Percentiles rank a stretch among this genome's conserved stretches.
Conservation (phyloP, 1,284 basidiomycete genomes). For the Lentinula novae-zelandiae region DNA sequence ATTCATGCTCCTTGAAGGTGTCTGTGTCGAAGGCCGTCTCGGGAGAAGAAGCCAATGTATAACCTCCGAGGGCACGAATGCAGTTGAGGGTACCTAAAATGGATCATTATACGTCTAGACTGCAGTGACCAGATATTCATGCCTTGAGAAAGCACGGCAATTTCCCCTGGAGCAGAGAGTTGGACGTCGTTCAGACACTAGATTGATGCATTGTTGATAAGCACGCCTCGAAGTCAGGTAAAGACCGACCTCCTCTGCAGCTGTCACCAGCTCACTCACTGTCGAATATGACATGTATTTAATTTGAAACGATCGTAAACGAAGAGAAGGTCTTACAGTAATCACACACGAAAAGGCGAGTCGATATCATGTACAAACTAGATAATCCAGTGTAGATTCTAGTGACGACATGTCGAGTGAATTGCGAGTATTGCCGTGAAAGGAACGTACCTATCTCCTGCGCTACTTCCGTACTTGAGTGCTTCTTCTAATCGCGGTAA, state of each 20-base stretch:
- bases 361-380: conserved; percentile 47
- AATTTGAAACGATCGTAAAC: not conserved
- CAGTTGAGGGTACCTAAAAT: conserved; percentile 51
- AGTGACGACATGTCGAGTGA: not conserved
- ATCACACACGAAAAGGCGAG: conserved; percentile 58
- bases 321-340: conserved; percentile 42
- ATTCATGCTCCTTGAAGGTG: conserved; percentile 54
- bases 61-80: conserved; percentile 59
- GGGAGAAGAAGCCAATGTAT: conserved; percentile 43
- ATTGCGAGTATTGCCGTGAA: not conserved
- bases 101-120: not conserved
- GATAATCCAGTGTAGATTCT: conserved; percentile 63
- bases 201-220: not conserved
- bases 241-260: conserved; percentile 56
- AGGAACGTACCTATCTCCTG: conserved; percentile 54
- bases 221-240: not conserved
- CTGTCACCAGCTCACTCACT: conserved; percentile 58
- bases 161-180: conserved; percentile 53
- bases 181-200: conserved; percentile 55
- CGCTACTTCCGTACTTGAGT: conserved; percentile 59
- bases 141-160: conserved; percentile 53
- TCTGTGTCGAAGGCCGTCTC: conserved; percentile 58
- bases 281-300: not conserved
- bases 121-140: conserved; percentile 11
- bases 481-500: conserved; percentile 59